Evolutionary conservation across 2,329 filamentous ascomycete genomes (phyloP), one percentile per base, ranked within the genome.

Genomic region (Blastomyces silverae): DNA sequence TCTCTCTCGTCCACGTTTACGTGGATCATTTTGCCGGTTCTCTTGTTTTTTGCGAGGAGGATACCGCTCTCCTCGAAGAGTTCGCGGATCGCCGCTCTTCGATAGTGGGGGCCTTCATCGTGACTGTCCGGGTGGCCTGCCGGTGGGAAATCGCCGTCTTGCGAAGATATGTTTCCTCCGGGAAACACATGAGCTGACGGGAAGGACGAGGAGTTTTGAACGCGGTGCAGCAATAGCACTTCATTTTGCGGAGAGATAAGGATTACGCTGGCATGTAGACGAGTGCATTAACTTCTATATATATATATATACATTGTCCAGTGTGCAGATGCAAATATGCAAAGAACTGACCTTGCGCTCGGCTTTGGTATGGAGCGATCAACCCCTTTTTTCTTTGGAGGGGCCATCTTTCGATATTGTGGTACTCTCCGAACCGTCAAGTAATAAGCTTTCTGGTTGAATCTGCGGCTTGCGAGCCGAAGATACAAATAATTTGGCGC

Each of bases 1-100:
- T 91, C 87, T 37, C 87, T 80, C 65, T 87, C 84, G 0, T 77
- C 76, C 8, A 85, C 81, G 0, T 82, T 75, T 6, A 95, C 74
- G 52, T 86, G 82, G 39, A 94, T 77, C 62, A 93, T 76, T 25
- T 79, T 76, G 31, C 79, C 75, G 4, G 75, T 76, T 20, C 65
- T 69, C 28, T 67, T 71, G 56, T 76, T 72, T 3, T 75, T 77
- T 3, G 90, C 91, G 2, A 97, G 82, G 34, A 97, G 78, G 63
- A 97, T 91, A 0, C 94, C 94, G 68, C 90, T 92, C 79, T 97
- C 94, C 75, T 99, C 94, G 73, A 97, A 97, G 0, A 91, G 91
- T 80, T 97, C 94, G 7, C 94, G 83, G 31, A 97, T 85, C 0
- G 92, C 94, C 6, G 89, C 92, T 46, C 90, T 77, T n/a, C 92